Evolutionary conservation across 768 basidiomycete species (phyloP).

Genomic region (Favolaschia claudopus): DNA sequence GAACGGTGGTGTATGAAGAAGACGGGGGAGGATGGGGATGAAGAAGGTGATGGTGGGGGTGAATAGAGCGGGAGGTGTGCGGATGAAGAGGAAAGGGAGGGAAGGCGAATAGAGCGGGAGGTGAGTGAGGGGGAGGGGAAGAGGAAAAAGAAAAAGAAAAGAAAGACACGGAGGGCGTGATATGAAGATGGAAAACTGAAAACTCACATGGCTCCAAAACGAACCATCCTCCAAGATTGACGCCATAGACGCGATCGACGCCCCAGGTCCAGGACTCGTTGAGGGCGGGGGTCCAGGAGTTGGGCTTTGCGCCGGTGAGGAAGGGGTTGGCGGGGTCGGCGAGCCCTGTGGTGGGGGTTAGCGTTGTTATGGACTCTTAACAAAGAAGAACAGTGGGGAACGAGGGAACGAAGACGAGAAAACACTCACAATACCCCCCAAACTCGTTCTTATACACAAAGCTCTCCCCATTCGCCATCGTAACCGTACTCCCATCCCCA

Average conservation of each 20-base stretch:
- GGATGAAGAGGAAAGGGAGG: no score
- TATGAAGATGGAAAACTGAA: no score
- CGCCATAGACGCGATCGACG: constrained; percentile 66
- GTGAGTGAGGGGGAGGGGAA: background rate
- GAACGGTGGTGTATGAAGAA: background rate
- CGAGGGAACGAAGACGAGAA: constrained; percentile 10
- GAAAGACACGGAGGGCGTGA: constrained; percentile 30
- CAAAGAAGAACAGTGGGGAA: constrained; percentile 1
- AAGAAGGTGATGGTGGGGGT: constrained; percentile 27
- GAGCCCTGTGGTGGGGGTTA: constrained; percentile 53
- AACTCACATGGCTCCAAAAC: constrained; percentile 65
- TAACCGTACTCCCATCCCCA: constrained; percentile 73
- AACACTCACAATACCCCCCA: constrained; percentile 72
- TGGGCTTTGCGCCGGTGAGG: constrained; percentile 75
- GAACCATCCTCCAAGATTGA: constrained; percentile 83
- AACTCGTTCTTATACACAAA: constrained; percentile 83
- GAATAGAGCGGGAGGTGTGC: no score
- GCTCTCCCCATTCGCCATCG: constrained; percentile 68
- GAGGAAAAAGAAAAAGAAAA: background rate
- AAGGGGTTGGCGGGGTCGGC: constrained; percentile 76
- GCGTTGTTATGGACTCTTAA: constrained; percentile 19
- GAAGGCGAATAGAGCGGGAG: no score
- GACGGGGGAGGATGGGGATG: background rate
- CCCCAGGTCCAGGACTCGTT: constrained; percentile 79
- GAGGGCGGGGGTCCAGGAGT: constrained; percentile 83